A percentile compares a stretch with the other conserved stretches of the same genome.
Conservation (phyloP, 2,329 filamentous ascomycete species). For the Exophiala mesophila region DNA sequence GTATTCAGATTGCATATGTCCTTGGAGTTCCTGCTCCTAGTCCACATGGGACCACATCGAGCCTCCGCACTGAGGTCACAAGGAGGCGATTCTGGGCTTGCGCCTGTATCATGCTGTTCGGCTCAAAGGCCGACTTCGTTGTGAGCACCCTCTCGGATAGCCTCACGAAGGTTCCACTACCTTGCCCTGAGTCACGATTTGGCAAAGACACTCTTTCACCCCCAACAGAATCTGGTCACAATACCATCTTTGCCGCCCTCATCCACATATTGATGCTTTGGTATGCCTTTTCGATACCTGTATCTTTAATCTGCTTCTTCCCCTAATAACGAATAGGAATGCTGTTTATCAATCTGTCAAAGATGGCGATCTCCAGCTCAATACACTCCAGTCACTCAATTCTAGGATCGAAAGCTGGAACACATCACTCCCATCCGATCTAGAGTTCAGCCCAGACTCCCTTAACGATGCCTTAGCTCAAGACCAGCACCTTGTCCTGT, state of each 20-base stretch:
- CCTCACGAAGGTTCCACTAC: conserved; percentile 4
- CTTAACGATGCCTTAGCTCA: conserved; percentile 1
- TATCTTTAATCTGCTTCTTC: too few relatives aligned
- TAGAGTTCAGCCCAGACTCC: not conserved
- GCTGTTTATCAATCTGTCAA: conserved; percentile 4
- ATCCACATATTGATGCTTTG: conserved; percentile 9
- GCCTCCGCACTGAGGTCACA: conserved; percentile 7
- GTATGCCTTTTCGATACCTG: conserved; percentile 2
- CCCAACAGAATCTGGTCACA: not conserved
- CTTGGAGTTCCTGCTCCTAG: conserved; percentile 1
- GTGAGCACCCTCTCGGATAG: conserved; percentile 3
- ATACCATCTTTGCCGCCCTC: conserved; percentile 5
- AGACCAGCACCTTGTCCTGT: too few relatives aligned
- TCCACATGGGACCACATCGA: not conserved
- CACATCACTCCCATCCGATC: not conserved
- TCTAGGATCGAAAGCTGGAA: conserved; percentile 5
- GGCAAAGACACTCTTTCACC: not conserved
- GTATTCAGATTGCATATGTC: conserved; percentile 4
- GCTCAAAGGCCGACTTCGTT: not conserved
- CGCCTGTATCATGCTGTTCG: conserved; percentile 11
- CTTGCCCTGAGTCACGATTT: conserved; percentile 8
- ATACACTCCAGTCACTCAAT: conserved; percentile 1
- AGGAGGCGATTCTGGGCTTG: conserved; percentile 12
- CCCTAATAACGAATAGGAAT: too few relatives aligned
- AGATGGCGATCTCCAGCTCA: not conserved